Base-by-base conservation (phyloP, 192 early-diverging fungal genomes). In the Linnemannia exigua region DNA sequence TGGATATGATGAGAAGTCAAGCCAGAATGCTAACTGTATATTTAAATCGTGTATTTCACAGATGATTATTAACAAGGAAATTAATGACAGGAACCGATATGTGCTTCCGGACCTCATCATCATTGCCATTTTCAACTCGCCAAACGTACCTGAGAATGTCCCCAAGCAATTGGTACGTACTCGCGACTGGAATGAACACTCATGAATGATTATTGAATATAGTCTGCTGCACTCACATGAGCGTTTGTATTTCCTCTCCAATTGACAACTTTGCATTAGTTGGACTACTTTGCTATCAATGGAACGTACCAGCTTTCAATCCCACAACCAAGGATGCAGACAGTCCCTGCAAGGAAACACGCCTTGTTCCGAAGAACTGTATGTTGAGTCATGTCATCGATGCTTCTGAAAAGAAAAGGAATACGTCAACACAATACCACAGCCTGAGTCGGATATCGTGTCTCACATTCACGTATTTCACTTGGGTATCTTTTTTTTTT, bases 141-240 rank as follows among this genome's bases (percentile, higher is more conserved):
- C 78, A 0, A 75, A 35, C 50, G 72, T 78, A 11, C 81, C 82
- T 6, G 72, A 85, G 37, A 87, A 81, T 73, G 74, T 89, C 68
- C 88, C 88, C 51, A 89, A 79, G 77, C 85, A 87, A 54, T 58
- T 89, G 79, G 88, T 89, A 87, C 35, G 17, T 61, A 31, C 33
- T 15, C 41, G 25, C 3, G 35, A 67, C 20, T 5, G 46, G n/a
- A 61, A 67, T 15, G 17, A n/a, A 25, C 3, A 36, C 1, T 3
- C 17, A 19, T 15, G 48, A 19, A 51, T 52, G 46, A 9, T 38
- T 38, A 36, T 19, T 33, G 31, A 17, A 73, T n/a, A 33, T 52
- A 11, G 54, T 33, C 9, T 14, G 31, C 9, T 28, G 28, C 25
- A 31, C 54, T 75, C 2, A 75, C 52, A 44, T 38, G 15, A 67